These are phyloP conservation scores for Candida chauliodis DNA, from an alignment of 805 yeast species.

Conservation along the genomic window DNA sequence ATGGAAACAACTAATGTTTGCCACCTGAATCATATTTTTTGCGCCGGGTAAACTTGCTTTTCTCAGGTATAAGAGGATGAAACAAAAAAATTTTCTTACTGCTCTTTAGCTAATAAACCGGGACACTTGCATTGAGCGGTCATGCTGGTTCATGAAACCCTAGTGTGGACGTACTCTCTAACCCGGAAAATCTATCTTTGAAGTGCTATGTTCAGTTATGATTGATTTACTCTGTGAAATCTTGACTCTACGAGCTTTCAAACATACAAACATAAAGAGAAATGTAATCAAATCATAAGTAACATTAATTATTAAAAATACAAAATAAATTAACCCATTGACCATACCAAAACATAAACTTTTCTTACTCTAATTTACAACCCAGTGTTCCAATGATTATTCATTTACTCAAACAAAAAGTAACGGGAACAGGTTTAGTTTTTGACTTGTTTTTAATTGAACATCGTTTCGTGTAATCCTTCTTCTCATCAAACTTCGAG, in stretches of 20 bases:
- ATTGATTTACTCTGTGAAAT: conserved; percentile 11
- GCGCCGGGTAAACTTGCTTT: too few species aligned
- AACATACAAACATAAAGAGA: too few species aligned
- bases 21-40: too few species aligned
- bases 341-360: background rate
- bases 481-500: conserved; percentile 42
- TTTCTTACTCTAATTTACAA: too few species aligned
- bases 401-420: conserved; percentile 39
- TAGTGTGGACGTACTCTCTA: conserved; percentile 27
- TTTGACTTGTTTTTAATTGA: conserved; percentile 21
- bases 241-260: conserved; percentile 14
- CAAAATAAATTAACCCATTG: background rate
- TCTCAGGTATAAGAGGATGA: too few species aligned
- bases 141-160: conserved; percentile 18
- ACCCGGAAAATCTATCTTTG: conserved; percentile 21
- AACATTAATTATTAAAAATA: too few species aligned
- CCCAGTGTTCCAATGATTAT: too few species aligned
- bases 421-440: conserved; percentile 29
- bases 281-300: too few species aligned
- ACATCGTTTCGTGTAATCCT: conserved; percentile 42
- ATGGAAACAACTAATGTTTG: too few species aligned
- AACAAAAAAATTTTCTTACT: conserved; percentile 7
- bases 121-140: conserved; percentile 21
- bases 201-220: conserved; percentile 17
- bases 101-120: conserved; percentile 13